Conservation (phyloP, 805 yeast genomes). For the Scheffersomyces coipomensis region DNA sequence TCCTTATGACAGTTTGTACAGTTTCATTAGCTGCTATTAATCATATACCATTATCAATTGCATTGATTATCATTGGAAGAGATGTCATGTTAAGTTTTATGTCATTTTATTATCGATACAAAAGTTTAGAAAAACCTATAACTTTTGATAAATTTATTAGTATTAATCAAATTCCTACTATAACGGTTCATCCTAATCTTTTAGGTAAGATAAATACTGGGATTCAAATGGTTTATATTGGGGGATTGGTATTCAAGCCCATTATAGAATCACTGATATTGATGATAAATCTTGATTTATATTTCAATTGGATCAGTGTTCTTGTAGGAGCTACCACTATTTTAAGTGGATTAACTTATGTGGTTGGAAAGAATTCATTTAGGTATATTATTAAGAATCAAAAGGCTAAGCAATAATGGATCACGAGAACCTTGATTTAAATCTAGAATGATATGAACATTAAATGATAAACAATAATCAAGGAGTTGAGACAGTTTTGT, state of each 20-base stretch:
- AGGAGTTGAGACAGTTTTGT: background rate
- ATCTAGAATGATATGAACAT: background rate
- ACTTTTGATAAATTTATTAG: conserved; percentile 75
- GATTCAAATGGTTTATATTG: conserved; percentile 88
- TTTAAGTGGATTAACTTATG: conserved; percentile 75
- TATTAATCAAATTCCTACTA: conserved; percentile 67
- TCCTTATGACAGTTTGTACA: conserved; percentile 84
- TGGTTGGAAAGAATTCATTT: conserved; percentile 68
- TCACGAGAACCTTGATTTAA: conserved; percentile 1
- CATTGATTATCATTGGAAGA: conserved; percentile 75
- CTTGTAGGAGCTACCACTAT: conserved; percentile 59
- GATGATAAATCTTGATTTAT: conserved; percentile 6
- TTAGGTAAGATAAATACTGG: conserved; percentile 89
- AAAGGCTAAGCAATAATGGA: conserved; percentile 4
- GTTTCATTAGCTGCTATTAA: conserved; percentile 67
- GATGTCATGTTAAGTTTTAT: conserved; percentile 72
- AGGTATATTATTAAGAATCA: conserved; percentile 29
- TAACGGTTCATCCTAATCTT: conserved; percentile 82
- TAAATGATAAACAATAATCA: background rate
- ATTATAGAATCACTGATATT: conserved; percentile 23
- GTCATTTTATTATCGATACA: conserved; percentile 70
- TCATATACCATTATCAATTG: conserved; percentile 65
- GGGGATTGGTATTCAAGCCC: conserved; percentile 37
- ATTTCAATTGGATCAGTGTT: conserved; percentile 24
- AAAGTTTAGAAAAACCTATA: conserved; percentile 72